phyloP scores from a whole-genome alignment of 306 rosid species.

The Vachellia collinsii region DNA sequence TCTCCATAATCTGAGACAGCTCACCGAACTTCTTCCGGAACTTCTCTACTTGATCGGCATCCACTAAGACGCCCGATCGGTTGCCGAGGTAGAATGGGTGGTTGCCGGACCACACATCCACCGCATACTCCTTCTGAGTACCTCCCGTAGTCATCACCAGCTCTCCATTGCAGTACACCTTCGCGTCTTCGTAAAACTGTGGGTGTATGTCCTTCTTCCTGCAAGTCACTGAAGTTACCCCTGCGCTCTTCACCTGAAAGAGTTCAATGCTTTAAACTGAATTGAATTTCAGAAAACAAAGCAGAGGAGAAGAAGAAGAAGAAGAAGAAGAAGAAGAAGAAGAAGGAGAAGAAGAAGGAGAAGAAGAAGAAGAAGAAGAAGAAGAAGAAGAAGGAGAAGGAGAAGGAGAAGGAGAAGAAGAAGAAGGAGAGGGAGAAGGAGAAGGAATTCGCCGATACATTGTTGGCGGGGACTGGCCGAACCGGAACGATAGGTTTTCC shows the following conservation, averaged over 20 bases:
- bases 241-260: conserved; percentile 38
- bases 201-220: conserved; percentile 95
- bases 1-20: conserved; percentile 63
- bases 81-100: conserved; percentile 91
- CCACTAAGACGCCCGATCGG: conserved; percentile 58
- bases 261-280: not conserved
- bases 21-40: conserved; percentile 88
- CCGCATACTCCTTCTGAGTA: conserved; percentile 86
- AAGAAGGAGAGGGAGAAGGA: too few relatives aligned
- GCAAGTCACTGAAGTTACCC: conserved; percentile 55
- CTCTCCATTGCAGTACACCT: conserved; percentile 84
- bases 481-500: conserved; percentile 44
- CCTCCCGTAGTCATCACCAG: conserved; percentile 92
- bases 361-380: not conserved
- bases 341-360: not conserved
- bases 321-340: not conserved
- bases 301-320: not conserved
- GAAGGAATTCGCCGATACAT: not conserved
- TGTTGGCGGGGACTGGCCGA: conserved; percentile 15
- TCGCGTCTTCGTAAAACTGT: conserved; percentile 68
- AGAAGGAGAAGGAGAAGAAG: not conserved
- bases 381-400: too few relatives aligned
- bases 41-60: conserved; percentile 91
- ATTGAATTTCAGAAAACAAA: not conserved
- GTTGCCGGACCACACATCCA: conserved; percentile 97